Conservation (phyloP, 345 rosid genomes). For the Syzygium oleosum region DNA sequence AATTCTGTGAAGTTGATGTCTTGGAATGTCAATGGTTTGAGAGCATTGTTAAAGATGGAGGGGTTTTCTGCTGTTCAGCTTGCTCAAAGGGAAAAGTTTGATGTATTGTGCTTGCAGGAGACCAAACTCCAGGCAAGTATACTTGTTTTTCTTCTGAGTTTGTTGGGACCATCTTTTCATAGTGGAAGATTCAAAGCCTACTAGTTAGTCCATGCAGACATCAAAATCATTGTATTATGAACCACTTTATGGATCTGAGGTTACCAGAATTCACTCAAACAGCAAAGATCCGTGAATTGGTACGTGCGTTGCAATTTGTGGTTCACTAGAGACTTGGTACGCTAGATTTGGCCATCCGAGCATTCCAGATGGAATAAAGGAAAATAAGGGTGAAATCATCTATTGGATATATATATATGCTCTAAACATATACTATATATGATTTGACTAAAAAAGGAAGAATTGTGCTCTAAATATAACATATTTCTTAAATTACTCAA, state of each 20-base stretch:
- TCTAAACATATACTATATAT: neutral
- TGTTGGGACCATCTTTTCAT: neutral
- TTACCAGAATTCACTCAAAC: neutral
- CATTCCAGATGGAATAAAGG: neutral
- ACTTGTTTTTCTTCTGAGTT: neutral
- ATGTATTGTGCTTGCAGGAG: conserved; percentile 89
- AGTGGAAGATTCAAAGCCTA: neutral
- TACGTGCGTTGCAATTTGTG: neutral
- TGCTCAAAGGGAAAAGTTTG: conserved; percentile 78
- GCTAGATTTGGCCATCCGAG: neutral
- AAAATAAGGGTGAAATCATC: neutral
- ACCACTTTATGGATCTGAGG: neutral
- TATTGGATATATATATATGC: neutral
- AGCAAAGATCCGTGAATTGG: neutral
- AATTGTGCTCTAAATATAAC: neutral
- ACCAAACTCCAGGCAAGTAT: conserved; percentile 76
- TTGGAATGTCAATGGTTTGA: conserved; percentile 94
- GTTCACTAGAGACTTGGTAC: neutral
- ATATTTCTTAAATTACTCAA: neutral
- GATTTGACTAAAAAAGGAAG: neutral
- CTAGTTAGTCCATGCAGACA: neutral
- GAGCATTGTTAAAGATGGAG: conserved; percentile 66
- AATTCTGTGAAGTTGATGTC: conserved; percentile 63
- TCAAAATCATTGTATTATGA: neutral
- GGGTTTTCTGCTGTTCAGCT: conserved; percentile 74